Evolutionary conservation across 768 basidiomycete genomes (phyloP), one percentile per base, ranked within the genome.

Genomic region (Suillus clintonianus): DNA sequence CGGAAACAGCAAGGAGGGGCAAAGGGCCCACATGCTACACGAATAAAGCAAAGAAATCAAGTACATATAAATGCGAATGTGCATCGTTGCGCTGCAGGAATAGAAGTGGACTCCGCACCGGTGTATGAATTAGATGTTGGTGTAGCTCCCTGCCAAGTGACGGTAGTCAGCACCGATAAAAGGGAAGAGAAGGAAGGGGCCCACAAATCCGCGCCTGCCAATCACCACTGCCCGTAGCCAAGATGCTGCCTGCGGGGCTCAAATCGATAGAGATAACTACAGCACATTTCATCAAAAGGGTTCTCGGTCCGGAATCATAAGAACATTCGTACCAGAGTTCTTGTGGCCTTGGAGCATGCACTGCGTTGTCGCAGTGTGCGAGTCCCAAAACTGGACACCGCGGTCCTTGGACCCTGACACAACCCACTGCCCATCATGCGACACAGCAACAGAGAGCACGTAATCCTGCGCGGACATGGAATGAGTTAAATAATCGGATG

Each of bases 181-280:
- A 65, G 70, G 68, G 63, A 41, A 64, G 34, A 53, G 45, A 37
- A 45, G 48, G 51, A 58, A 53, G 53, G 34, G 48, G 67, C 75
- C 67, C 62, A 80, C 78, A 79, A 64, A 79, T 78, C 64, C 79
- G 72, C 59, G 77, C 75, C 67, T 73, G 66, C 56, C 68, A 68
- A 67, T 79, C 78, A 30, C 77, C 78, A 32, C 77, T 78, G 64
- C 78, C 78, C 2, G 78, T 79, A 60, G 74, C 79, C 19, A 79
- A 66, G 37, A 68, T 45, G 19, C 62, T 64, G 6, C 77, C 78
- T 58, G 74, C 68, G 27, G 62, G 67, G 62, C 75, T 72, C 58
- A 79, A 70, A 71, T 77, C 79, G n/a, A 79, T 76, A 39, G 79
- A 75, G 13, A 77, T 80, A 24, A 80, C 77, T 78, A 58, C 34